Evolutionary conservation across 352 stramenopile genomes (phyloP).

Genomic region (Thalassiosira hispida): DNA sequence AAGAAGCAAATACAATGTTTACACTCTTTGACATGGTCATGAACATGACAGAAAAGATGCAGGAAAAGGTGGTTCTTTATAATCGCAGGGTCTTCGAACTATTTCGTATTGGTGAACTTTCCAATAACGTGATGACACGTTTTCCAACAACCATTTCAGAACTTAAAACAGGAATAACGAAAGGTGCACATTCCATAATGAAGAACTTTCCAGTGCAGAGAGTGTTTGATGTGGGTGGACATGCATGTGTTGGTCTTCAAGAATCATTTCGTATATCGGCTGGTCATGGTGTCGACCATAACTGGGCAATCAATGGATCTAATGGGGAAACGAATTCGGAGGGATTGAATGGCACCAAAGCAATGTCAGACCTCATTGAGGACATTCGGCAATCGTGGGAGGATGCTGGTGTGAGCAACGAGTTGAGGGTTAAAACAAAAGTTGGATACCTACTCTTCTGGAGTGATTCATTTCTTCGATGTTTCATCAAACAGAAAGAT

Average conservation of each 20-base stretch:
- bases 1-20: not conserved
- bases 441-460: constrained; percentile 5
- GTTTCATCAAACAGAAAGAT: constrained; percentile 36
- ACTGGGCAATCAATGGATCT: not conserved
- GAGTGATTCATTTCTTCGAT: constrained; percentile 24
- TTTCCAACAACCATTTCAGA: constrained; percentile 1
- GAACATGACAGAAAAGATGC: not conserved
- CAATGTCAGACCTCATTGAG: not conserved
- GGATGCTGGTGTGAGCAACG: not conserved
- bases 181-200: constrained; percentile 9
- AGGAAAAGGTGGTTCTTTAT: not conserved
- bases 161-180: not conserved
- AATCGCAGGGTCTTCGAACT: not conserved
- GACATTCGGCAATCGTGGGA: not conserved
- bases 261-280: not conserved
- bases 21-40: not conserved
- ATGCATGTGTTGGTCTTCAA: constrained; percentile 17
- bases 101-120: not conserved
- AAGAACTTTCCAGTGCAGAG: constrained; percentile 6
- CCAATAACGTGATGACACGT: not conserved
- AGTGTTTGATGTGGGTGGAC: constrained; percentile 9
- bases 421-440: not conserved
- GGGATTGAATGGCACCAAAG: constrained; percentile 11
- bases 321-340: not conserved
- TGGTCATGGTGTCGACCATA: not conserved